Base-by-base conservation (phyloP, 2,329 filamentous ascomycete genomes). In the Tolypocladium ovalisporum region DNA sequence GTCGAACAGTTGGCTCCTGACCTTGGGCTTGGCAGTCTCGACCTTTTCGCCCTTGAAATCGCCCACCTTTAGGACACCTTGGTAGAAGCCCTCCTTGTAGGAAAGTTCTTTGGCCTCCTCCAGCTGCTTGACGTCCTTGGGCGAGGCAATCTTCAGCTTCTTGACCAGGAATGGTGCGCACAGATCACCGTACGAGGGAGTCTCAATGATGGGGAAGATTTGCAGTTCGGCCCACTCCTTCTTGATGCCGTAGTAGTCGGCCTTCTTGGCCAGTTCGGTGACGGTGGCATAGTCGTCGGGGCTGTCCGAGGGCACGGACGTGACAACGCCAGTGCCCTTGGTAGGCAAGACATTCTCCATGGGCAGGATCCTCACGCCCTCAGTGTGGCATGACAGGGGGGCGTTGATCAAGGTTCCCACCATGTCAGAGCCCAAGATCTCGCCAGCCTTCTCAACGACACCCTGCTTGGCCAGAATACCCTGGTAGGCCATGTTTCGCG, bases 1-100 rank as follows among this genome's bases (percentile, higher is more conserved):
- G 56, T 91, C 85, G 59, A 96, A 82, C 59, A 97, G 79, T 65
- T 89, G 80, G 67, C 88, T 80, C 62, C 88, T 83, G 52, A 97
- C 90, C 69, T 95, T 88, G 61, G 88, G 85, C 76, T 97, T 97
- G 37, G 89, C 92, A 57, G 83, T 82, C 70, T 94, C 88, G 9
- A 99, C 94, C 63, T 89, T 82, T 73, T 93, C 83, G 55, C 93
- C 94, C 71, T 87, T 88, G 75, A 89, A 96, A 35, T 96, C 89
- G 58, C 94, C 94, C 60, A 90, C 82, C 62, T 91, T 78, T 85
- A 99, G 89, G 58, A 82, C 87, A 63, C 94, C 94, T 75, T 96
- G 91, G 78, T 99, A 99, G 78, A 90, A 97, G 19, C 92, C 94
- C 69, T 97, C 92, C 74, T 94, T 96, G 80, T 99, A 99, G 0